These are phyloP conservation scores for Fragilariopsis cylindrus DNA, from an alignment of 108 stramenopile species.

Conservation along the genomic window DNA sequence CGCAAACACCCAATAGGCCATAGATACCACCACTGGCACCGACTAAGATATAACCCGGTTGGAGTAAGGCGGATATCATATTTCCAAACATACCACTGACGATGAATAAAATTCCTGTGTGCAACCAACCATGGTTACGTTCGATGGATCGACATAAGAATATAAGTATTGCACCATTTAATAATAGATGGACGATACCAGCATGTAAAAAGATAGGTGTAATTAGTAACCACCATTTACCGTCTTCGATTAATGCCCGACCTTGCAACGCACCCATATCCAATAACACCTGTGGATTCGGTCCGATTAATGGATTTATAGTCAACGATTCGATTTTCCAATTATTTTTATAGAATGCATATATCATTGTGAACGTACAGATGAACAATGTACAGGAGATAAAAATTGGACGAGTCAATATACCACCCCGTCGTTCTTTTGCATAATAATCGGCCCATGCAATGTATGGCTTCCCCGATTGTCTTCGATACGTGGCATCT, in stretches of 20 bases:
- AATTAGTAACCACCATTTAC: constrained; percentile 82
- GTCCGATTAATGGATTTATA: constrained; percentile 89
- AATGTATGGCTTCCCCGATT: constrained; percentile 66
- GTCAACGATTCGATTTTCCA: constrained; percentile 58
- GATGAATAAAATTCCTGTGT: constrained; percentile 64
- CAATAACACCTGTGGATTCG: constrained; percentile 72
- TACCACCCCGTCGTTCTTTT: constrained; percentile 38
- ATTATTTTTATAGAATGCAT: constrained; percentile 50
- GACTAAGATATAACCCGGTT: constrained; percentile 79
- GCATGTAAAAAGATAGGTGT: constrained; percentile 92
- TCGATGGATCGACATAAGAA: constrained; percentile 83
- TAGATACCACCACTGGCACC: constrained; percentile 95
- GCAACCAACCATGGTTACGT: constrained; percentile 70
- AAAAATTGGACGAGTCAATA: constrained; percentile 21
- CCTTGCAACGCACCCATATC: constrained; percentile 82
- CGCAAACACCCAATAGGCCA: constrained; percentile 85
- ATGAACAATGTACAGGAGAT: constrained; percentile 24
- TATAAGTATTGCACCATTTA: constrained; percentile 77
- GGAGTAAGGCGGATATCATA: constrained; percentile 76
- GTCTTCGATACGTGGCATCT: constrained; percentile 80
- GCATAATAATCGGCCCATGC: constrained; percentile 74
- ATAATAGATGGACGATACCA: constrained; percentile 83
- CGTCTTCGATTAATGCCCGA: constrained; percentile 68
- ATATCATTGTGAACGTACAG: constrained; percentile 51
- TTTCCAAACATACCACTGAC: constrained; percentile 80